A percentile compares a stretch with the other conserved stretches of the same genome.
Conservation (phyloP, 1,284 basidiomycete genomes). For the Boletus hoseneyae region DNA sequence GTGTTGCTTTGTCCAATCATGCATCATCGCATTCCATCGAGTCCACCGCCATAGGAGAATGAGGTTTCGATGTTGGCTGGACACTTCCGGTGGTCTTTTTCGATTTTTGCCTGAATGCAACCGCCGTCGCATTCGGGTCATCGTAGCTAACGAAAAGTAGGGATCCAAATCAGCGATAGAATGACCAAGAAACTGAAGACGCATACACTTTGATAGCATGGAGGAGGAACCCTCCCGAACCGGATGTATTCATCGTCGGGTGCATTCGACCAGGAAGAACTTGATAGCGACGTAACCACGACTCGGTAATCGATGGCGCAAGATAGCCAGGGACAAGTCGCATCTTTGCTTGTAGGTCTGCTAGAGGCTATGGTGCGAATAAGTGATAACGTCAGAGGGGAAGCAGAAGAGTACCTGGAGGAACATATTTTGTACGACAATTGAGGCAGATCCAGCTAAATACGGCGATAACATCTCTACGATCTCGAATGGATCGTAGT, state of each 20-base stretch:
- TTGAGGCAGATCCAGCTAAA: constrained; percentile 80
- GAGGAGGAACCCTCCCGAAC: constrained; percentile 86
- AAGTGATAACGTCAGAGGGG: not conserved
- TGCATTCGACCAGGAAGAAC: constrained; percentile 94
- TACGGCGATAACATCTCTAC: constrained; percentile 73
- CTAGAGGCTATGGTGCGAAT: constrained; percentile 49
- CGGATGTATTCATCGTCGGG: constrained; percentile 90
- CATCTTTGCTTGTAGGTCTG: constrained; percentile 74
- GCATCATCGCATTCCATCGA: constrained; percentile 3
- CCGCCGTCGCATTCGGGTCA: constrained; percentile 58
- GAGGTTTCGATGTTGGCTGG: constrained; percentile 2
- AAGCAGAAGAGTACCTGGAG: constrained; percentile 53
- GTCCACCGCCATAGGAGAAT: constrained; percentile 21
- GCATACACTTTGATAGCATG: constrained; percentile 82
- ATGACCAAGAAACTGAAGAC: constrained; percentile 10
- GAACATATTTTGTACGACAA: constrained; percentile 85
- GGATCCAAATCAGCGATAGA: constrained; percentile 9
- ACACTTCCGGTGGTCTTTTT: constrained; percentile 13
- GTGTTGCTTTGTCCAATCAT: not conserved
- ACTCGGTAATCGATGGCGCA: constrained; percentile 80
- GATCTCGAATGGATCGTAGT: constrained; percentile 86
- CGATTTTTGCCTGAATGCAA: constrained; percentile 36
- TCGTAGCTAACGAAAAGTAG: constrained; percentile 51
- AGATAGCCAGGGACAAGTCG: constrained; percentile 69
- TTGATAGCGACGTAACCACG: constrained; percentile 90